Base-by-base conservation (phyloP, 139 green algal species). In the Chlorella vulgaris region DNA sequence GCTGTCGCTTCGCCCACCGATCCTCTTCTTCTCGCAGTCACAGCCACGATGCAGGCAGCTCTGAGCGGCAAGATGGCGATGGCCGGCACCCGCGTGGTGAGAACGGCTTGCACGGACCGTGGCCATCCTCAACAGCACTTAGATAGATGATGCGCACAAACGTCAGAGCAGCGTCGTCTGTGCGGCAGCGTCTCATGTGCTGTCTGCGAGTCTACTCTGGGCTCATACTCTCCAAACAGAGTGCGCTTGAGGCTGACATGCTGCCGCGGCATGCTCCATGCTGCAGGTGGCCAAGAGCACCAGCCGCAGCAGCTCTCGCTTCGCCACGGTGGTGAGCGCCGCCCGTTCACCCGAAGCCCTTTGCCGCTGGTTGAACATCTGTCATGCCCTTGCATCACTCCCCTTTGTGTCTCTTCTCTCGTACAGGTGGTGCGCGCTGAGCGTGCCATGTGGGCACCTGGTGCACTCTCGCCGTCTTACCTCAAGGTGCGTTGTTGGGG, bases 281-380 rank as follows among this genome's bases (percentile, higher is more conserved):
- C n/a, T 42, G 73, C 73, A 79, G 73, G 73, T 69, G 36, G 51
- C 73, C 73, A 79, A 69, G 73, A 3, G n/a, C 73, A 63, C 73
- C 26, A 60, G 19, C 31, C 70, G 70, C 73, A 63, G 73, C 73
- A 47, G 50, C 36, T 26, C 31, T 38, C 74, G 74, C 38, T 58
- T 58, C n/a, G 39, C 28, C 40, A 61, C 58, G 55, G 38, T 70
- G 58, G 58, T 68, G 74, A 35, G 28, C n/a, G n/a, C n/a, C n/a
- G n/a, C n/a, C n/a, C n/a, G n/a, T n/a, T n/a, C n/a, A n/a, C n/a
- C n/a, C n/a, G n/a, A n/a, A n/a, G n/a, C n/a, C n/a, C n/a, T n/a
- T n/a, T n/a, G n/a, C n/a, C n/a, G n/a, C n/a, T n/a, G n/a, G n/a
- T n/a, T n/a, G n/a, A n/a, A n/a, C n/a, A n/a, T n/a, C n/a, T n/a